phyloP scores from a whole-genome alignment of 345 rosid genomes.

The Rhizophora mangle region DNA sequence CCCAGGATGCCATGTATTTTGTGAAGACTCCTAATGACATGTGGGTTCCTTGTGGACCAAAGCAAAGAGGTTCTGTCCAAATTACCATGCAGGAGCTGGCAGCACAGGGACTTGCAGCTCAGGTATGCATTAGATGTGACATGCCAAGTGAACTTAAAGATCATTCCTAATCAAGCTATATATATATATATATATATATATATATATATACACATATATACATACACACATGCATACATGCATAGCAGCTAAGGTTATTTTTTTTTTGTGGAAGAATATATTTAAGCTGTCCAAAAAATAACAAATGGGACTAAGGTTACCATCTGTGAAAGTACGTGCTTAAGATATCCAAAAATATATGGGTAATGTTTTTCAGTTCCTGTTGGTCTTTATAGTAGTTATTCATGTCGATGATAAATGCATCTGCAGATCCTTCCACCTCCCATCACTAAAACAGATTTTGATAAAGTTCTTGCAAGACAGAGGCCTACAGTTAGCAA shows the following conservation, averaged over 20 bases:
- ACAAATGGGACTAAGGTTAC: not conserved
- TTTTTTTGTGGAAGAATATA: too few relatives aligned
- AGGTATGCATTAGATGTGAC: constrained; percentile 40
- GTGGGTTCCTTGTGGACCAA: constrained; percentile 93
- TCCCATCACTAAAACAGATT: constrained; percentile 71
- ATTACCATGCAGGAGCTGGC: constrained; percentile 84
- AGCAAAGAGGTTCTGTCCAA: constrained; percentile 70
- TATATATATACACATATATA: too few relatives aligned
- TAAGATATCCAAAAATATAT: not conserved
- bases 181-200: too few relatives aligned
- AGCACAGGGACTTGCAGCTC: constrained; percentile 57
- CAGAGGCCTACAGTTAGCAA: constrained; percentile 96
- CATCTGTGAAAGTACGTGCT: not conserved
- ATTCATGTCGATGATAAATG: constrained; percentile 3
- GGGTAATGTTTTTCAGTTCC: not conserved
- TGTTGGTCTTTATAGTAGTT: not conserved
- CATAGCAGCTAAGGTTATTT: too few relatives aligned
- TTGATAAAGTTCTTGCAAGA: constrained; percentile 89
- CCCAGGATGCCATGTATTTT: constrained; percentile 88
- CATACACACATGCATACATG: too few relatives aligned
- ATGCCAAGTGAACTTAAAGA: not conserved
- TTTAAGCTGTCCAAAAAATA: too few relatives aligned
- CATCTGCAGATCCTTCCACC: constrained; percentile 81
- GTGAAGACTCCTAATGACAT: constrained; percentile 50
- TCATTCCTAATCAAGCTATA: too few relatives aligned